Base-by-base conservation (phyloP, 208 protist species). In the Balamuthia mandrillaris region DNA sequence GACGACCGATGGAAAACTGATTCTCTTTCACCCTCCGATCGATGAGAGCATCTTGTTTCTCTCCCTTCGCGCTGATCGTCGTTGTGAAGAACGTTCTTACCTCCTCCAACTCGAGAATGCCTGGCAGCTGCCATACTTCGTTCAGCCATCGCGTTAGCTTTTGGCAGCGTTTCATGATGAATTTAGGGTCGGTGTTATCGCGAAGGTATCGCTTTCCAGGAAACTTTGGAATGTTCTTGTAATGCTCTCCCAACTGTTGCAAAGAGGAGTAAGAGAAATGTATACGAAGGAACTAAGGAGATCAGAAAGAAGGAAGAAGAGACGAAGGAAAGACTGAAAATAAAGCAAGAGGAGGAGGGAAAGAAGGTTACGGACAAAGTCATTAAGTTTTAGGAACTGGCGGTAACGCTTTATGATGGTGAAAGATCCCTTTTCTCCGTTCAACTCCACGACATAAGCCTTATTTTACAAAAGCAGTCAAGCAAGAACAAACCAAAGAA, bases 401-500 rank as follows among this genome's bases (percentile, higher is more conserved):
- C 72, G 45, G 24, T 81, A 81, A 51, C 72, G 72, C 52, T 81
- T 81, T 39, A 81, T 61, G 72, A 81, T 81, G 7, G 72, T 81
- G 52, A 61, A 47, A 5, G 72, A 63, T 9, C 72, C 72, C 49
- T 81, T 56, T 24, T 81, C 35, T 21, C 47, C 61, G 14, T 61
- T 81, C 49, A 81, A 42, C n/a, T 81, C 72, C 3, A 81, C 72
- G 21, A 81, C 72, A 24, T 81, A 81, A 6, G 72, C 72, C 72
- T 81, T 7, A 16, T 33, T 3, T 5, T 47, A 44, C 6, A 6
- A 4, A 6, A 29, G 5, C 16, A 37, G 31, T 21, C 18, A 47
- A 7, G 35, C 45, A 42, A n/a, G n/a, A 79, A 24, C 44, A 6
- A 4, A 6, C 33, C 12, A 37, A 79, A 27, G 33, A 3, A 74